phyloP scores from a whole-genome alignment of 371 early-diverging fungal species.

The Massospora cicadina region DNA sequence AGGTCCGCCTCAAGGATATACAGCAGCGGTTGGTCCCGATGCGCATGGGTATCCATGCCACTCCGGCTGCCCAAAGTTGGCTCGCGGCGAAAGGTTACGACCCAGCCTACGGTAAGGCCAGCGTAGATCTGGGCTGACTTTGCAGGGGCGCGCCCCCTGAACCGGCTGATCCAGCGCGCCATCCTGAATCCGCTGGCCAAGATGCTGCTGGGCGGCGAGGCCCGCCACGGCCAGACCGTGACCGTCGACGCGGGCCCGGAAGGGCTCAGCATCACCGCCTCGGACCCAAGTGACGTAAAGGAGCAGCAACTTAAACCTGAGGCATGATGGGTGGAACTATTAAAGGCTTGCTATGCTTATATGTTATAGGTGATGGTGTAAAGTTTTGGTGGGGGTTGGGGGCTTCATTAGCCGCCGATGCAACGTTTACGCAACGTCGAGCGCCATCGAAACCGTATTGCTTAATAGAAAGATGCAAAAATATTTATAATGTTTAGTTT shows the following conservation, averaged over 20 bases:
- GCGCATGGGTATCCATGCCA: constrained; percentile 41
- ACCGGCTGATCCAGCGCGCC: constrained; percentile 62
- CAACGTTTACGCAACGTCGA: no score
- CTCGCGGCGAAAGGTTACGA: constrained; percentile 62
- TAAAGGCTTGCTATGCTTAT: no score
- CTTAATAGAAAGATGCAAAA: no score
- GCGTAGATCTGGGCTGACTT: constrained; percentile 18
- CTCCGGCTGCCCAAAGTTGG: constrained; percentile 51
- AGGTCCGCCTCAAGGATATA: constrained; percentile 61
- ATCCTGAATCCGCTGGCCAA: constrained; percentile 64
- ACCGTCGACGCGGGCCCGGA: not conserved
- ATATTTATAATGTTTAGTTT: no score
- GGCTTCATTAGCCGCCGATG: no score
- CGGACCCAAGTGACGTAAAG: not conserved
- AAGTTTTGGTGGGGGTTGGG: no score
- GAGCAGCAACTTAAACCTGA: no score
- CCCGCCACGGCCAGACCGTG: constrained; percentile 12
- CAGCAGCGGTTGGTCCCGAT: constrained; percentile 53
- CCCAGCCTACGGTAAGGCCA: constrained; percentile 73
- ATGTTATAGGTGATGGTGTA: no score
- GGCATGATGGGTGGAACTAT: no score
- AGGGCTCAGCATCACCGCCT: not conserved
- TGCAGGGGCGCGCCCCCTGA: constrained; percentile 17
- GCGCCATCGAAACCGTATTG: no score
- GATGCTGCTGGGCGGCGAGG: constrained; percentile 28